Evolutionary conservation across 202 grass and related monocot genomes (phyloP).

Genomic region (Hordeum pubiflorum): DNA sequence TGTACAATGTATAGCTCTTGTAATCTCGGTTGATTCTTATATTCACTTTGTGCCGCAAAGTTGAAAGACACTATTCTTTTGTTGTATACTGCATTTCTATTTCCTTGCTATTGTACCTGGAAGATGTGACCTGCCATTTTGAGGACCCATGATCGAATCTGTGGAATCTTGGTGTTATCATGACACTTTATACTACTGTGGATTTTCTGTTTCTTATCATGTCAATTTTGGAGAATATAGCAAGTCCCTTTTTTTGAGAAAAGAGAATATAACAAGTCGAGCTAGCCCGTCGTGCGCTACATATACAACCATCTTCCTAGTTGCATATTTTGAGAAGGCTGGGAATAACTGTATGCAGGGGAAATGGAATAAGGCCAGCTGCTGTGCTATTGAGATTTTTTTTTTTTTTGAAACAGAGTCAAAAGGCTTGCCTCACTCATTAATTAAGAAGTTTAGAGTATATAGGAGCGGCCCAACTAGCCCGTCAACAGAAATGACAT

Average conservation of each 20-base stretch:
- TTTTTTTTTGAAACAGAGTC: too few species aligned
- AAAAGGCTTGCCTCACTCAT: too few species aligned
- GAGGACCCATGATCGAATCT: background rate
- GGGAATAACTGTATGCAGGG: background rate
- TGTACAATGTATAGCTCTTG: constrained; percentile 33
- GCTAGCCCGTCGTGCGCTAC: background rate
- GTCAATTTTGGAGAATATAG: background rate
- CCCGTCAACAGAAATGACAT: too few species aligned
- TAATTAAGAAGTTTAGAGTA: too few species aligned
- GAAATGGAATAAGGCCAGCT: constrained; percentile 1
- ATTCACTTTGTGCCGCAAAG: background rate
- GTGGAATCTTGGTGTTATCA: background rate
- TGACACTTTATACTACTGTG: background rate
- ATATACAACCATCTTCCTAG: background rate
- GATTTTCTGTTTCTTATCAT: background rate
- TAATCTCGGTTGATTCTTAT: background rate
- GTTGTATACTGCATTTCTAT: background rate
- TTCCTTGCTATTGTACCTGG: background rate
- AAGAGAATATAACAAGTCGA: background rate
- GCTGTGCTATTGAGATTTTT: background rate
- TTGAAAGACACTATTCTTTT: constrained; percentile 21
- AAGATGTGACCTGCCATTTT: background rate
- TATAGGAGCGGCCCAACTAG: too few species aligned
- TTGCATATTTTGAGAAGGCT: background rate
- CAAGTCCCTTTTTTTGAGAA: background rate